Base-by-base conservation (phyloP, 148 eudicot genomes). In the Heliosperma pusillum region DNA sequence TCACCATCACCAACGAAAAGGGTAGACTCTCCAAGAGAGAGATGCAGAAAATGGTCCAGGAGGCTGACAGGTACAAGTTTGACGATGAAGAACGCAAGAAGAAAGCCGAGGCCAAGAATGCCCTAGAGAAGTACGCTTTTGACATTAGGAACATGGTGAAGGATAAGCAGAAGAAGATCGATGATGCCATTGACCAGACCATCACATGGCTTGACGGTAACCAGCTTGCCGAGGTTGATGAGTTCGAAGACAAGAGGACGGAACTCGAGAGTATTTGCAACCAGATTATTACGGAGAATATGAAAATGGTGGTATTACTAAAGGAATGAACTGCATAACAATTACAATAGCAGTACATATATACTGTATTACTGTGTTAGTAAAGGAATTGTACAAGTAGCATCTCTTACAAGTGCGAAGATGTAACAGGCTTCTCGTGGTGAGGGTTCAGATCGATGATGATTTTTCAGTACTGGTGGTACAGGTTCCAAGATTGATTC, bases 11-110 rank as follows among this genome's bases (percentile, higher is more conserved):
- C 4, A 78, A 78, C 13, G 73, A 73, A 52, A 78, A 72, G 61
- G 76, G 81, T 0, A 73, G 81, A 60, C 50, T 78, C 10, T 78
- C 81, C 1, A 78, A 78, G 72, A 68, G 67, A 15, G 81, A 78
- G 57, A 66, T 78, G 0, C 77, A 78, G 61, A 78, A 78, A 69
- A 78, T 73, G 81, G 76, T 78, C 2, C 67, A 78, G 4, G 81
- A 78, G 60, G 81, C 81, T 9, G 77, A 78, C 61, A 73, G 66
- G n/a, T 78, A 73, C 81, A 78, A 78, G 77, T 44, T 73, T 0
- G 77, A 78, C 25, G 81, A 78, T 10, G 81, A 78, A 12, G 81
- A 73, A 67, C 40, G 40, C 40, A 33, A 2, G 21, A 55, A 19
- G 59, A 19, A 1, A 7, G 59, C 7, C 59, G n/a, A 19, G n/a